A percentile compares a stretch with the other conserved stretches of the same genome.
Evolutionary conservation across 805 yeast genomes (phyloP).

Genomic region (Saccharomycopsis sp.): DNA sequence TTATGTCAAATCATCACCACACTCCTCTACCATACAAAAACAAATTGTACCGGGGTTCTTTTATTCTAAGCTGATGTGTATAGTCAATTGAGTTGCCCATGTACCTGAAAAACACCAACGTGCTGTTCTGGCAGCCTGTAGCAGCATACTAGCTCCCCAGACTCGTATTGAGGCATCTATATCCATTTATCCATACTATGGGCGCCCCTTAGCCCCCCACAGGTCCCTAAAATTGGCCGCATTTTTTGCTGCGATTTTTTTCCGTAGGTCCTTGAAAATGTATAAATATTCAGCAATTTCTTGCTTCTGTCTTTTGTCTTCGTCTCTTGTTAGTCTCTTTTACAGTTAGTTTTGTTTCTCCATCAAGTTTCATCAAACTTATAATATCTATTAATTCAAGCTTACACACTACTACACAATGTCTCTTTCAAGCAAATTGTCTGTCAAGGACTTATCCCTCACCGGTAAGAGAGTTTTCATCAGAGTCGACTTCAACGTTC

Average conservation of each 20-base stretch:
- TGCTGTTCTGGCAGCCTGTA: too few species aligned
- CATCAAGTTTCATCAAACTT: neutral
- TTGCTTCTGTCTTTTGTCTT: too few species aligned
- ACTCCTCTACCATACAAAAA: too few species aligned
- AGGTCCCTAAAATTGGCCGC: too few species aligned
- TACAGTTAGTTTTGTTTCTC: neutral
- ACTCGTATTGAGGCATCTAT: neutral
- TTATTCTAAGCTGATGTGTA: too few species aligned
- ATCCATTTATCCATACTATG: too few species aligned
- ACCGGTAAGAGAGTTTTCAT: slow-evolving; percentile 93
- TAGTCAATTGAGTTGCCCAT: too few species aligned
- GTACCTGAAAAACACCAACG: too few species aligned
- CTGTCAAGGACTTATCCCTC: slow-evolving; percentile 85
- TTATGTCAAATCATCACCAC: neutral
- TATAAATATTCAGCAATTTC: neutral
- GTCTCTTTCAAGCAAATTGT: slow-evolving; percentile 91
- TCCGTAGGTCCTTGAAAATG: neutral
- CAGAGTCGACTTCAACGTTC: slow-evolving; percentile 95
- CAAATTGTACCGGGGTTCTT: neutral
- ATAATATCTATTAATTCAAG: neutral
- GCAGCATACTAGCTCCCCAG: neutral
- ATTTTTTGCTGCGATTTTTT: neutral
- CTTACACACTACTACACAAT: slow-evolving; percentile 32
- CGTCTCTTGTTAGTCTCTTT: neutral
- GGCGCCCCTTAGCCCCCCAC: too few species aligned